Evolutionary conservation across 768 basidiomycete genomes (phyloP).

Genomic region (Boletales sp.): DNA sequence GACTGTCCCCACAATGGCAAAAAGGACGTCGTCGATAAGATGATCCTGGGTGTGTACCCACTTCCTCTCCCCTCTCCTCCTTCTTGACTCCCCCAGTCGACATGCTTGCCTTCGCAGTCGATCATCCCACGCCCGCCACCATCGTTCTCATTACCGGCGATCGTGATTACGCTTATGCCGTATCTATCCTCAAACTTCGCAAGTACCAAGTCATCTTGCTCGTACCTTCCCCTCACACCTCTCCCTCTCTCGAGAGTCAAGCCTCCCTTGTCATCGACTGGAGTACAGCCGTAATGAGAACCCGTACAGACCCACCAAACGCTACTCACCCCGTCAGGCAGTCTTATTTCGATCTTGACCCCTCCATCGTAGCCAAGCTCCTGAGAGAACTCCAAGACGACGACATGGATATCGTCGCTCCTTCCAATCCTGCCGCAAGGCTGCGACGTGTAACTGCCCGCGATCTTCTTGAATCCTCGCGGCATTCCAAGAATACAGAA

Average conservation of each 20-base stretch:
- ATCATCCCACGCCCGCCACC: slow-evolving; percentile 50
- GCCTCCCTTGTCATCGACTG: slow-evolving; percentile 54
- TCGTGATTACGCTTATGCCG: slow-evolving; percentile 63
- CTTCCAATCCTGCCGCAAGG: slow-evolving; percentile 2
- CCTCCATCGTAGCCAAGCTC: slow-evolving; percentile 17
- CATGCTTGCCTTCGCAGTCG: slow-evolving; percentile 64
- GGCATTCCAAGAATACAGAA: slow-evolving; percentile 4
- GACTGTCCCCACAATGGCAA: slow-evolving; percentile 33
- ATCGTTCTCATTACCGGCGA: slow-evolving; percentile 65
- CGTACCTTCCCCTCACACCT: slow-evolving; percentile 36
- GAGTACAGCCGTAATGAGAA: slow-evolving; percentile 37
- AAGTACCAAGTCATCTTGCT: slow-evolving; percentile 52
- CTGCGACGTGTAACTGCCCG: slow-evolving; percentile 16
- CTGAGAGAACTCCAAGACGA: slow-evolving; percentile 22
- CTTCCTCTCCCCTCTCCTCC: neutral
- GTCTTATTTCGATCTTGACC: slow-evolving; percentile 23
- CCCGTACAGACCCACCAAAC: slow-evolving; percentile 19
- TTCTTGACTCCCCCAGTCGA: slow-evolving; percentile 44
- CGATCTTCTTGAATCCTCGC: slow-evolving; percentile 23
- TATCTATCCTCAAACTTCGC: slow-evolving; percentile 53
- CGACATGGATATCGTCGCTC: slow-evolving; percentile 5
- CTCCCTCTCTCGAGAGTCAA: slow-evolving; percentile 49
- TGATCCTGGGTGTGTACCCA: slow-evolving; percentile 38
- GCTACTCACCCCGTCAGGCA: slow-evolving; percentile 21
- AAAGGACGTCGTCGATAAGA: slow-evolving; percentile 43